Base-by-base conservation (phyloP, 176 grass and related monocot species). In the Leersia perrieri region DNA sequence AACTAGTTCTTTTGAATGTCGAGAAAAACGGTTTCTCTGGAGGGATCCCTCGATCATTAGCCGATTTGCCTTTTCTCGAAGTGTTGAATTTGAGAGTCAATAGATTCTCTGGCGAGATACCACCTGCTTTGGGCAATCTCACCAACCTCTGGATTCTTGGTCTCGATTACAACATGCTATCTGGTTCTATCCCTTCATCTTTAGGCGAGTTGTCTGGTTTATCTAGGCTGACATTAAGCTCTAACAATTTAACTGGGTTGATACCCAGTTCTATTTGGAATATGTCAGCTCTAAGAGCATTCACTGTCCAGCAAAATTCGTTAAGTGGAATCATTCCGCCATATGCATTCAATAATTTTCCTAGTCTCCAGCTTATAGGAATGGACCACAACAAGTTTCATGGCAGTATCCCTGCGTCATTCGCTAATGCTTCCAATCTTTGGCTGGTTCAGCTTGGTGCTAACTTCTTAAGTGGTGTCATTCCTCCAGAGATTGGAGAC, bases 371-470 rank as follows among this genome's bases (percentile, higher is more conserved):
- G 18, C 0, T 3, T 89, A n/a, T 33, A 0, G 13, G n/a, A n/a
- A 74, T 89, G 69, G 27, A 65, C n/a, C 1, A 3, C 25, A 89
- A 89, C 47, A 7, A 70, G 3, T 80, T 89, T 12, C 23, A 81
- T 26, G 87, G 87, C 16, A 2, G 1, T 2, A 33, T 89, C 36
- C 87, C 87, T 3, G 12, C 9, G 5, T 80, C 87, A 9, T 27
- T 89, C 11, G 9, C 28, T 11, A 81, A 89, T 70, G 63, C 82
- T 68, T 89, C 87, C 16, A 6, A 39, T 6, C 3, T 89, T 15
- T 1, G 0, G 2, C 1, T 35, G 8, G 4, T 22, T n/a, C 1
- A 28, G 28, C 0, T 80, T 67, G 11, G 20, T 35, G 4, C 3
- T 63, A 85, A 85, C 38, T n/a, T 3, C 3, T 72, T 85, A 44